phyloP scores from a whole-genome alignment of 2,329 filamentous ascomycete species.

The Monilinia aucupariae region DNA sequence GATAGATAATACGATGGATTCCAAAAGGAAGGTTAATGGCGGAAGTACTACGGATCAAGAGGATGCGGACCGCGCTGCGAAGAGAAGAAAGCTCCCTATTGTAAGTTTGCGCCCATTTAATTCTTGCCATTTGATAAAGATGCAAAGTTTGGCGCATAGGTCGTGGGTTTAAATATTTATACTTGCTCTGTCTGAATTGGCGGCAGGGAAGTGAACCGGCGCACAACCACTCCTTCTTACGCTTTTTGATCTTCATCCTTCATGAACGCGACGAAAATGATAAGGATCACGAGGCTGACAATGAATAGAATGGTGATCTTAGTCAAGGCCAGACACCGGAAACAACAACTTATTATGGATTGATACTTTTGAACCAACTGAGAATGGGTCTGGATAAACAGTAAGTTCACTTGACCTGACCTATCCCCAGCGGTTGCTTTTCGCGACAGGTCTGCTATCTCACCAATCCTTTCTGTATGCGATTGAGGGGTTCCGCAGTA shows the following conservation, averaged over 20 bases:
- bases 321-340: constrained; percentile 52
- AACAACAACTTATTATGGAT: constrained; percentile 64
- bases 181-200: constrained; percentile 23
- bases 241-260: not conserved
- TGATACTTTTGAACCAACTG: constrained; percentile 69
- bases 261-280: constrained; percentile 1
- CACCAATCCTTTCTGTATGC: not conserved
- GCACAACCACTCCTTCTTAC: constrained; percentile 14
- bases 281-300: constrained; percentile 32
- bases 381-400: constrained; percentile 75
- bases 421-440: not conserved
- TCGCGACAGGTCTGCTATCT: constrained; percentile 1
- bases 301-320: constrained; percentile 26
- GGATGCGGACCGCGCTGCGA: constrained; percentile 50
- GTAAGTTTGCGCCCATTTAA: constrained; percentile 41
- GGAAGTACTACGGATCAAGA: constrained; percentile 40
- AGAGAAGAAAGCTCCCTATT: constrained; percentile 50
- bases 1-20: constrained; percentile 30
- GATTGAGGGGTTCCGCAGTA: not conserved
- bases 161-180: constrained; percentile 15
- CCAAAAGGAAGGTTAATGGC: constrained; percentile 51
- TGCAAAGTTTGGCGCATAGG: constrained; percentile 12
- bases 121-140: constrained; percentile 15
- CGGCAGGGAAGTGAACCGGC: constrained; percentile 26
- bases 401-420: constrained; percentile 45